Conservation (phyloP, 2,329 filamentous ascomycete genomes). For the Monilinia fructicola region DNA sequence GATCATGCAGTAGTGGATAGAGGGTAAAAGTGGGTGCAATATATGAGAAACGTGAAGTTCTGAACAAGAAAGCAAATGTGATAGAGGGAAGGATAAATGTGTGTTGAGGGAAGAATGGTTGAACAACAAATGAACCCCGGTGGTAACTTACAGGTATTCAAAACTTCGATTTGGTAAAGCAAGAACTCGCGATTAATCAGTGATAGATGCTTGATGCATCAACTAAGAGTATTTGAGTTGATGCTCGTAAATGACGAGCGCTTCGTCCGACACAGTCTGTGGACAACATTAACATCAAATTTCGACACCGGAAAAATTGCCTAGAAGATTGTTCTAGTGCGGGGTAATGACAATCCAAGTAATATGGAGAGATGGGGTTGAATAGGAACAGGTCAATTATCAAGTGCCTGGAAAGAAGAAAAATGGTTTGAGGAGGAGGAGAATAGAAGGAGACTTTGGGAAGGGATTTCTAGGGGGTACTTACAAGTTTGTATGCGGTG, state of each 20-base stretch:
- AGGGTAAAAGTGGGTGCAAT: not conserved
- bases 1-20: rapidly evolving
- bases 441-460: not conserved
- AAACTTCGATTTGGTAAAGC: not conserved
- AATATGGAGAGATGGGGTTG: too few relatives aligned
- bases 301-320: not conserved
- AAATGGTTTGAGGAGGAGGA: not conserved
- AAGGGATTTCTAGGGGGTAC: not conserved
- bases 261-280: not conserved
- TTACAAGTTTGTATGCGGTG: not conserved
- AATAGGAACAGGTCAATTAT: not conserved
- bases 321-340: not conserved
- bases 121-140: not conserved
- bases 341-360: not conserved
- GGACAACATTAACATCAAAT: not conserved
- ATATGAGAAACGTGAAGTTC: not conserved
- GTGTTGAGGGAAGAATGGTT: not conserved
- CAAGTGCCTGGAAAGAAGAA: not conserved
- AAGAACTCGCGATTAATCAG: not conserved
- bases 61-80: not conserved
- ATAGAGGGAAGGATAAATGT: not conserved
- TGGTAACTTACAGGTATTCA: not conserved
- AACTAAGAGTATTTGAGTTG: not conserved
- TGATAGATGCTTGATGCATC: not conserved
- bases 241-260: not conserved